Conservation (phyloP, 805 yeast genomes). For the Saccharomycopsis babjevae region DNA sequence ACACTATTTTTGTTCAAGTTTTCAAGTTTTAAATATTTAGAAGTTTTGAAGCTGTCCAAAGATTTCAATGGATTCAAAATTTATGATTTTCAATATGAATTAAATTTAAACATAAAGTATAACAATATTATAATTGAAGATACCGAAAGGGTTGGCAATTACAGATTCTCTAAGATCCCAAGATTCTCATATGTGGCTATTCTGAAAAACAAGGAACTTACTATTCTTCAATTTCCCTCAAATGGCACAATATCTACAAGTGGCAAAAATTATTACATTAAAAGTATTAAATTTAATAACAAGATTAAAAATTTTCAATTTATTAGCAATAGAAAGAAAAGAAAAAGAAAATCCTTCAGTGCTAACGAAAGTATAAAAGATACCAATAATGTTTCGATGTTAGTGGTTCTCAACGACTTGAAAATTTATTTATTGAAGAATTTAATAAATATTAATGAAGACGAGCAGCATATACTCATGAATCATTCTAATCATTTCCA, state of each 20-base stretch:
- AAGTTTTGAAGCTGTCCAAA: not conserved
- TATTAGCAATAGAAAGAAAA: not conserved
- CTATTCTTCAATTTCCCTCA: not conserved
- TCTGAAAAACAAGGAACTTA: not conserved
- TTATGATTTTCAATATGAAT: not conserved
- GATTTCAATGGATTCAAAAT: not conserved
- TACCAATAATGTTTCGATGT: not conserved
- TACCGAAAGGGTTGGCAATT: not conserved
- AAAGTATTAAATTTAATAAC: not conserved
- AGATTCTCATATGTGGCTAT: not conserved
- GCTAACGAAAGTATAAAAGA: not conserved
- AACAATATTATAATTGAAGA: not conserved
- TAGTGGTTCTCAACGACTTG: not conserved
- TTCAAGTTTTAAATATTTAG: not conserved
- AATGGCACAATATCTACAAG: not conserved
- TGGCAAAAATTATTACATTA: not conserved
- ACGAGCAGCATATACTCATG: not conserved
- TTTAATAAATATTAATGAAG: not conserved
- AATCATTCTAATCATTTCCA: not conserved
- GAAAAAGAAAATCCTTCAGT: not conserved
- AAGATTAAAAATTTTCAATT: not conserved
- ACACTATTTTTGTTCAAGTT: not conserved
- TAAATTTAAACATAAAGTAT: not conserved
- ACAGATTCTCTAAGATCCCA: not conserved
- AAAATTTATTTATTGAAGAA: not conserved